Conservation (phyloP, 2,329 filamentous ascomycete species). For the Diaporthe sp. region DNA sequence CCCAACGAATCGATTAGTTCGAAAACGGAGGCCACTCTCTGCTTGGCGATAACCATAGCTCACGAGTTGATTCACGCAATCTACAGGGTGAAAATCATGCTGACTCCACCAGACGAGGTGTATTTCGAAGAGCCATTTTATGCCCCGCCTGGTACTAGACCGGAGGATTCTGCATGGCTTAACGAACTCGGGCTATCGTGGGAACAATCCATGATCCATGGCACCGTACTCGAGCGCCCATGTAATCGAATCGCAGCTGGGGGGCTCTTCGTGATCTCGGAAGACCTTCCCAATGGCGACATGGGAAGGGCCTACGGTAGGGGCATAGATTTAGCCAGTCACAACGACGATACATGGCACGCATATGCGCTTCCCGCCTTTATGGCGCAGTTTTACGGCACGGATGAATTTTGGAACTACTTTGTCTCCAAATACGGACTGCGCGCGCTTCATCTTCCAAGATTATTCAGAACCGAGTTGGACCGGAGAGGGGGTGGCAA, state of each 20-base stretch:
- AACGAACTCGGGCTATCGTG: neutral
- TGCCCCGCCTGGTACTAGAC: neutral
- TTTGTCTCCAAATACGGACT: neutral
- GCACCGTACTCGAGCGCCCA: neutral
- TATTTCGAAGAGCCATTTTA: neutral
- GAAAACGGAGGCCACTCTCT: neutral
- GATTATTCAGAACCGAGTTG: neutral
- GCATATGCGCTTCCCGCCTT: neutral
- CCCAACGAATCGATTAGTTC: neutral
- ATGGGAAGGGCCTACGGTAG: neutral
- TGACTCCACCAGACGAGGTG: neutral
- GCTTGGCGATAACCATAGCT: neutral
- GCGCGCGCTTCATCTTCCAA: conserved; percentile 4
- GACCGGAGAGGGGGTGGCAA: neutral
- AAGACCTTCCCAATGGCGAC: neutral
- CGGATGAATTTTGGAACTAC: neutral
- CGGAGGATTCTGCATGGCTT: neutral
- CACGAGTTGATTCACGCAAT: conserved; percentile 10
- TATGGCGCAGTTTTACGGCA: neutral
- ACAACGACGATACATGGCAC: neutral
- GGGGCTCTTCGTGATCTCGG: neutral
- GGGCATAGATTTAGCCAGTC: neutral
- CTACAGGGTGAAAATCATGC: neutral
- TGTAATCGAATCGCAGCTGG: neutral
- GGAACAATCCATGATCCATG: neutral